Evolutionary conservation across 176 grass and related monocot species (phyloP), one percentile per base, ranked within the genome.

Genomic region (Rhipidocladum racemiflorum): DNA sequence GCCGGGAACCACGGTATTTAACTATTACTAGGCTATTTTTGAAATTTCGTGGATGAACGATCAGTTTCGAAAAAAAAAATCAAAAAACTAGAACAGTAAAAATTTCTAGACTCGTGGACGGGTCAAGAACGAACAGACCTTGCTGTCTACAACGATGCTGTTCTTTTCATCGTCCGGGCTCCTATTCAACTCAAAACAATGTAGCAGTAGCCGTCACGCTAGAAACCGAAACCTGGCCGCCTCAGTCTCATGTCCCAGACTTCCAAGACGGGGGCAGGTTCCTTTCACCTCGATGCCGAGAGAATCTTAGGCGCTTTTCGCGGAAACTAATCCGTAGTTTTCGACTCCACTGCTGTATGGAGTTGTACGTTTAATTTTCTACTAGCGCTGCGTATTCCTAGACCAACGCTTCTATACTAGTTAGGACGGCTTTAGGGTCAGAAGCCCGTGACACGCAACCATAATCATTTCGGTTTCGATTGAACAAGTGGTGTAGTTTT

Each of bases 191-290:
- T 46, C 20, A 11, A 38, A 38, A 39, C 38, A 39, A 39, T 36
- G 14, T 27, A 70, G 65, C 15, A 11, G 54, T 61, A 38, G 74
- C 65, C 78, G 70, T 85, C 65, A 85, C 40, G 74, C 65, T 12
- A 70, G 74, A 71, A 70, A 61, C 43, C 29, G 40, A 71, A 65
- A 44, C 9, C 48, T 27, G 61, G 49, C 40, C 39, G 36, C 73
- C 28, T 72, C 3, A 14, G 50, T 35, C 15, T 39, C 53, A 10
- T 78, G 53, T 39, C 53, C 64, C 65, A 24, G 1, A 63, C 44
- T 53, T 79, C 56, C 65, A 53, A 50, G 66, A 51, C 29, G 7
- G 83, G 39, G 56, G n/a, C 56, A 32, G 16, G 66, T 63, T 23
- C 75, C 32, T n/a, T 30, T 71, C 65, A 61, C 39, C 75, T 66